phyloP scores from a whole-genome alignment of 2,329 filamentous ascomycete species.

The Akanthomyces dipterigenus region DNA sequence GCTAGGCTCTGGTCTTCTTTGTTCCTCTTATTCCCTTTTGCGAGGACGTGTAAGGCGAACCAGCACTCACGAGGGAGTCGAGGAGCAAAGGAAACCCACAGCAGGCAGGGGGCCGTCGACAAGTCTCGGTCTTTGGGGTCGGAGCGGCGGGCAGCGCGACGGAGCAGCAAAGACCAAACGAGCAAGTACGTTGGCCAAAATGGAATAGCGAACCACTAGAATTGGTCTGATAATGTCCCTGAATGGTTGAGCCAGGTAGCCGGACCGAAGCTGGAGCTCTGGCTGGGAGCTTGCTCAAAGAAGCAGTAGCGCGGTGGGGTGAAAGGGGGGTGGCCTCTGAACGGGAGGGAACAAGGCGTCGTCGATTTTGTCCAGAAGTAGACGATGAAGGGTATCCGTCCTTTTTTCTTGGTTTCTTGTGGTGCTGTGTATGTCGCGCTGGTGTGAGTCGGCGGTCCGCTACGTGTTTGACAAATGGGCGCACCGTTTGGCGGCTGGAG shows the following conservation, averaged over 20 bases:
- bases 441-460: neutral
- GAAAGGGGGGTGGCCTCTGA: conserved; percentile 12
- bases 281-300: conserved; percentile 5
- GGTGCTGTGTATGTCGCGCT: neutral
- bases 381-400: neutral
- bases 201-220: neutral
- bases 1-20: neutral
- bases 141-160: neutral
- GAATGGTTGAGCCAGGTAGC: conserved; percentile 9
- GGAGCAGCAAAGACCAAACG: neutral
- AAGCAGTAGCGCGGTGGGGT: conserved; percentile 8
- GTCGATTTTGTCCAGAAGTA: neutral
- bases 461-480: neutral
- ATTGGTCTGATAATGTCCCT: neutral
- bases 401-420: neutral
- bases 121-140: neutral
- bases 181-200: neutral
- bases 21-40: neutral
- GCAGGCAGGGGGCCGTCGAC: neutral
- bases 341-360: conserved; percentile 2
- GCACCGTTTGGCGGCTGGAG: neutral
- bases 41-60: neutral
- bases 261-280: neutral
- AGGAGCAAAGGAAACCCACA: neutral
- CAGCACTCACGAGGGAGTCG: neutral